These are phyloP conservation scores for Mycena epipterygia DNA, from an alignment of 768 basidiomycete species.

Conservation along the genomic window DNA sequence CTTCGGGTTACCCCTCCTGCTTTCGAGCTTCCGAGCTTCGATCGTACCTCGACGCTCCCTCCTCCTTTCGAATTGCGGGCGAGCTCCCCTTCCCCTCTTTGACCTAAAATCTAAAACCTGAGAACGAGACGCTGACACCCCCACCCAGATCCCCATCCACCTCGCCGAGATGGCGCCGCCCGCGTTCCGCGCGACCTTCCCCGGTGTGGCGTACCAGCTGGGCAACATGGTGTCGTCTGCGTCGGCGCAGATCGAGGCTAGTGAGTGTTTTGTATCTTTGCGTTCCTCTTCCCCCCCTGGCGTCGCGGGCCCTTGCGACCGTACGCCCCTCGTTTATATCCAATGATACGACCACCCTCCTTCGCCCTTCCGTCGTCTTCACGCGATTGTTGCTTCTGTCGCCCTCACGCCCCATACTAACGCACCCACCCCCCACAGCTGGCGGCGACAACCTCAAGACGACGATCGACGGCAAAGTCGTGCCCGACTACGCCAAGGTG, in stretches of 20 bases:
- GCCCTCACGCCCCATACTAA: conserved; percentile 34
- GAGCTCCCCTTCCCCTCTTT: no score
- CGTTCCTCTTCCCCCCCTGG: neutral
- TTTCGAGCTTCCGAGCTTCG: no score
- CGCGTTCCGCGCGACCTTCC: conserved; percentile 79
- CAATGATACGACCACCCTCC: neutral
- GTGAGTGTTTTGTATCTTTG: conserved; percentile 54
- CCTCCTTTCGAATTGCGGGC: no score
- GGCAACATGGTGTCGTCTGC: conserved; percentile 71
- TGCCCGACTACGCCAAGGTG: conserved; percentile 82
- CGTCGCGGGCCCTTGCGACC: no score
- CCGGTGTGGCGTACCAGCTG: conserved; percentile 76
- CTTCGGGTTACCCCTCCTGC: no score
- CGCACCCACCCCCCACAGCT: conserved; percentile 49
- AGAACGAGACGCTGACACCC: neutral
- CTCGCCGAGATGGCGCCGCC: conserved; percentile 78
- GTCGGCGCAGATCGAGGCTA: conserved; percentile 74
- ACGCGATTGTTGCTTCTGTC: no score
- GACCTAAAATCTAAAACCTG: no score
- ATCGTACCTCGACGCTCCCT: no score
- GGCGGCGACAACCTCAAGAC: conserved; percentile 73
- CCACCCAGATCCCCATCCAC: conserved; percentile 68
- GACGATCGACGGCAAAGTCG: conserved; percentile 61
- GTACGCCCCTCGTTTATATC: no score
- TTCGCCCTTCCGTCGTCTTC: neutral